Percentiles rank a stretch among this genome's conserved stretches.
phyloP scores from a whole-genome alignment of 2,329 filamentous ascomycete genomes.

The Colletotrichum coccodes region DNA sequence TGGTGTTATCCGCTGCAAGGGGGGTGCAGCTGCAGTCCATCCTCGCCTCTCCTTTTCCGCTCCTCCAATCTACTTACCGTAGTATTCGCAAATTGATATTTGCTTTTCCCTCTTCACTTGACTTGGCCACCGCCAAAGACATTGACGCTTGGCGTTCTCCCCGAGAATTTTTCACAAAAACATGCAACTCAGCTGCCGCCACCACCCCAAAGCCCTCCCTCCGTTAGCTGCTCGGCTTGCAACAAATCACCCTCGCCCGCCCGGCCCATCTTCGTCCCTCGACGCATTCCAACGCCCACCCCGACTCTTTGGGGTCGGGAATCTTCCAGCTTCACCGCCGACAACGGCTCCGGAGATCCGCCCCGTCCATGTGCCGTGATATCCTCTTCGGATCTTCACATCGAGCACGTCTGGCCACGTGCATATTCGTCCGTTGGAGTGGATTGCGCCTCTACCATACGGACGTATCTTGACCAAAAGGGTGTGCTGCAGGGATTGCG shows the following conservation, averaged over 20 bases:
- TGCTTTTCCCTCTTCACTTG: constrained; percentile 23
- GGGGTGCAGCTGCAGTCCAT: neutral
- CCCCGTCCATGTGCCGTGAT: neutral
- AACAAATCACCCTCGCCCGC: neutral
- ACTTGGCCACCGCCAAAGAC: neutral
- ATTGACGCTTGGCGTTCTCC: neutral
- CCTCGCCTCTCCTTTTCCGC: neutral
- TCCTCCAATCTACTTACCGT: constrained; percentile 5
- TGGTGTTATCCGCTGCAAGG: neutral
- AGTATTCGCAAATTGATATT: neutral
- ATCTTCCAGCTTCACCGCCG: neutral
- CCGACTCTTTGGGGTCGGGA: neutral
- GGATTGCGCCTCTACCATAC: neutral
- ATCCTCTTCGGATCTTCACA: neutral
- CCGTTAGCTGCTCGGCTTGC: neutral
- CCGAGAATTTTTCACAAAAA: neutral
- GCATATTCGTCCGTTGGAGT: constrained; percentile 10
- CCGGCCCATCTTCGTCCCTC: neutral
- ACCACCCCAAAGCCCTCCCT: neutral
- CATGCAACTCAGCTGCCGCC: neutral
- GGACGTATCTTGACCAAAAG: constrained; percentile 17
- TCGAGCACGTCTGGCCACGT: constrained; percentile 10
- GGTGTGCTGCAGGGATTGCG: constrained; percentile 10
- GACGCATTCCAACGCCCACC: neutral
- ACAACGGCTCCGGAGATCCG: neutral